Percentiles rank a stretch among this genome's conserved stretches.
These are phyloP conservation scores for Tricholoma hemisulphureum DNA, from an alignment of 768 basidiomycete species.

Conservation along the genomic window DNA sequence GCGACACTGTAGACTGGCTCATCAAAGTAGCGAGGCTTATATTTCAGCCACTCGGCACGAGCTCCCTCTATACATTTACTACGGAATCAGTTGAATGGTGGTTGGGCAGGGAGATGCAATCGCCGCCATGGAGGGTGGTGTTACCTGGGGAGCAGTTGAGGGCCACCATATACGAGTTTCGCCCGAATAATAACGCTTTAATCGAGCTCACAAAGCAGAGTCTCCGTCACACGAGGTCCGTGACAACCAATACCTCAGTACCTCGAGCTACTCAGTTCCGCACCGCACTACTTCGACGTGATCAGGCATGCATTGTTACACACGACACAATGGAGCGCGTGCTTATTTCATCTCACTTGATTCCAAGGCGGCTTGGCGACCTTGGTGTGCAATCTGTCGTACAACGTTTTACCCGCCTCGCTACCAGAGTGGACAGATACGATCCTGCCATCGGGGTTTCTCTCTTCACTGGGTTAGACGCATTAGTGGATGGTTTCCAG, in stretches of 20 bases:
- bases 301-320: background rate
- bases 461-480: no score
- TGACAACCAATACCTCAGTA: background rate
- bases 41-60: slow-evolving; percentile 17
- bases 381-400: no score
- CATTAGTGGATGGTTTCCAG: no score
- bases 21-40: slow-evolving; percentile 11
- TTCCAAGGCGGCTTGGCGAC: background rate
- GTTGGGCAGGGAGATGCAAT: slow-evolving; percentile 16
- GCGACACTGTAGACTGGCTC: slow-evolving; percentile 18
- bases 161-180: slow-evolving; percentile 20
- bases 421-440: no score
- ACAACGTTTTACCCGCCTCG: no score
- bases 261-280: background rate
- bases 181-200: background rate
- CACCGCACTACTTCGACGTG: no score
- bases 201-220: background rate
- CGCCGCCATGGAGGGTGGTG: slow-evolving; percentile 9
- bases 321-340: background rate
- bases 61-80: slow-evolving; percentile 21
- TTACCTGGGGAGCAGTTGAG: slow-evolving; percentile 12
- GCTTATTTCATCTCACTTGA: background rate
- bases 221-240: no score
- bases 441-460: no score
- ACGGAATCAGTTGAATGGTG: slow-evolving; percentile 15